Evolutionary conservation across 129 eudicot species (phyloP).

Genomic region (Pulicaria dysenterica): DNA sequence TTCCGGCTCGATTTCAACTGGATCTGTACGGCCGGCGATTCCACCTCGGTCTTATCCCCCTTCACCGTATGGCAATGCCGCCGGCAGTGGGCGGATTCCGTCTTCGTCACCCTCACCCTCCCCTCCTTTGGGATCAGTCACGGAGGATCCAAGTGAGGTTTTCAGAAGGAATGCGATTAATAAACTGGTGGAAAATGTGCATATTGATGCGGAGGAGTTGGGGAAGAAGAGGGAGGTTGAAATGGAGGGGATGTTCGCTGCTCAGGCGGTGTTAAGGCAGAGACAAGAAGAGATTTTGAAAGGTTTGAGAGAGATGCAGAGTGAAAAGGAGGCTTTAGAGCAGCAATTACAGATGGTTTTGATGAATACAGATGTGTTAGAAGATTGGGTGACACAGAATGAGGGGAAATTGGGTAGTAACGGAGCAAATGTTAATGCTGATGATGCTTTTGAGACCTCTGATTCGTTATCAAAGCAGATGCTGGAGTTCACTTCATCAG

Average conservation of each 20-base stretch:
- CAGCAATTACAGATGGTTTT: constrained; percentile 82
- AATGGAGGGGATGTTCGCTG: constrained; percentile 75
- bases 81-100: constrained; percentile 46
- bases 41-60: constrained; percentile 59
- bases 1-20: constrained; percentile 28
- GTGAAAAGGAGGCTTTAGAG: constrained; percentile 78
- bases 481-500: constrained; percentile 65
- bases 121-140: constrained; percentile 16
- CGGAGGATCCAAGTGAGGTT: constrained; percentile 78
- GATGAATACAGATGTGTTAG: constrained; percentile 75
- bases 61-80: constrained; percentile 49
- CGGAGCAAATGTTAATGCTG: constrained; percentile 44
- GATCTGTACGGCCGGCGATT: constrained; percentile 54
- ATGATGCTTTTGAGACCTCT: constrained; percentile 57
- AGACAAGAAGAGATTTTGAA: constrained; percentile 51
- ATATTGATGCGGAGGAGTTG: constrained; percentile 55
- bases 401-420: constrained; percentile 50
- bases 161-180: constrained; percentile 63
- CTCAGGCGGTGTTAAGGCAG: constrained; percentile 62
- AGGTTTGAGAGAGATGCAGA: constrained; percentile 79
- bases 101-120: constrained; percentile 7
- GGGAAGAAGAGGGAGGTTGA: constrained; percentile 74
- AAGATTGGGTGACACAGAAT: constrained; percentile 88
- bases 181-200: constrained; percentile 65
- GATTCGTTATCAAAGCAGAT: constrained; percentile 77